A percentile compares a stretch with the other conserved stretches of the same genome.
These are phyloP conservation scores for Zoysia japonica DNA, from an alignment of 176 grass and related monocot genomes.

Conservation along the genomic window DNA sequence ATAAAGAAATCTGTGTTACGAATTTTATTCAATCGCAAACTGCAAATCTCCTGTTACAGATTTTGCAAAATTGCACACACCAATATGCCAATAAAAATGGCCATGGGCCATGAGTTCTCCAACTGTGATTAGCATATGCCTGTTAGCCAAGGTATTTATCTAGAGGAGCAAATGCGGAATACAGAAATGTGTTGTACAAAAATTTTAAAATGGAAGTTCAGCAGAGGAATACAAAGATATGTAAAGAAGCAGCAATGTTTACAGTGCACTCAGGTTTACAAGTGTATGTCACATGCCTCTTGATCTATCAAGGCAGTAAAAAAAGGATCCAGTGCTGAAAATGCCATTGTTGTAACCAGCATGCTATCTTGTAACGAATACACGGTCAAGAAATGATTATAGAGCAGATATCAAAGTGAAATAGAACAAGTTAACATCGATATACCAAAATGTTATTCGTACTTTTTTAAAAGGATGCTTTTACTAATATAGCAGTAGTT, in stretches of 20 bases:
- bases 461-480: background rate
- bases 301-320: background rate
- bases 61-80: background rate
- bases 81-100: background rate
- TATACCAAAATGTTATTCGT: background rate
- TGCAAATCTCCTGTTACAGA: background rate
- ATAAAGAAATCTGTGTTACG: background rate
- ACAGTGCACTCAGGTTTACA: background rate
- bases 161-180: background rate
- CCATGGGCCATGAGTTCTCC: background rate
- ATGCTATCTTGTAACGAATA: background rate
- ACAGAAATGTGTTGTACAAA: background rate
- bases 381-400: background rate
- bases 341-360: background rate
- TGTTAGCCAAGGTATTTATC: background rate
- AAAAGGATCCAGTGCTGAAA: background rate
- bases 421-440: background rate
- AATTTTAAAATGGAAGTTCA: background rate
- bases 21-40: background rate
- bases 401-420: background rate
- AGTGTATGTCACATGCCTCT: background rate
- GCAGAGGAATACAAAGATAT: background rate
- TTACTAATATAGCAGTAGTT: background rate
- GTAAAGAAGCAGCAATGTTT: background rate
- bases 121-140: background rate